Percentiles rank a stretch among this genome's conserved stretches.
These are phyloP conservation scores for Boletus eberwhitei DNA, from an alignment of 768 basidiomycete genomes.

Conservation along the genomic window DNA sequence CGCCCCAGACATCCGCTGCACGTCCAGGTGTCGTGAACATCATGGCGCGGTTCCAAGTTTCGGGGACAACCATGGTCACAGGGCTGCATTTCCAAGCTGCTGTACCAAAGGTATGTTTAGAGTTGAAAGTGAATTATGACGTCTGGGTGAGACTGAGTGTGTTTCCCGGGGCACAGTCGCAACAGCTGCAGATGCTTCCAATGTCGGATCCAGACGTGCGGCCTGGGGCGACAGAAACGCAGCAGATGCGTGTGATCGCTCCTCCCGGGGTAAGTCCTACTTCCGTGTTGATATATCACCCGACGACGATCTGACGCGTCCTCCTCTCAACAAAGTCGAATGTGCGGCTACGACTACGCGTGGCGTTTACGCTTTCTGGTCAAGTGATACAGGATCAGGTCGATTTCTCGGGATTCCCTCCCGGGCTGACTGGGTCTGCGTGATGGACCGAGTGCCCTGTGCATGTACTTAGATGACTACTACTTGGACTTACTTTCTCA, in stretches of 20 bases:
- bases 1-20: constrained; percentile 75
- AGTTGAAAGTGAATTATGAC: neutral
- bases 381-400: constrained; percentile 84
- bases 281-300: neutral
- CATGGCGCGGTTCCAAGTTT: constrained; percentile 79
- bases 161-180: constrained; percentile 57
- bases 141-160: neutral
- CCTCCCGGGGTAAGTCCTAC: constrained; percentile 71
- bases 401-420: constrained; percentile 89
- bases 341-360: constrained; percentile 79
- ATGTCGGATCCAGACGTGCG: constrained; percentile 85
- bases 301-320: constrained; percentile 5
- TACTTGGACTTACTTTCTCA: constrained; percentile 11
- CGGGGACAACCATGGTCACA: constrained; percentile 48
- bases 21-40: constrained; percentile 92
- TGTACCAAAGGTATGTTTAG: constrained; percentile 75
- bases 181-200: constrained; percentile 96
- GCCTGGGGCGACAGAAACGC: constrained; percentile 83
- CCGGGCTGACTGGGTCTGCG: constrained; percentile 55
- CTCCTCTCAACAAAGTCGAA: constrained; percentile 51
- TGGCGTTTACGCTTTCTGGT: constrained; percentile 71
- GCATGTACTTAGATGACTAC: constrained; percentile 14
- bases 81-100: constrained; percentile 94
- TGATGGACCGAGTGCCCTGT: constrained; percentile 12
- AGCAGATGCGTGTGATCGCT: constrained; percentile 91